Conservation (phyloP, 75 land plant species). For the Sequoiadendron giganteum region DNA sequence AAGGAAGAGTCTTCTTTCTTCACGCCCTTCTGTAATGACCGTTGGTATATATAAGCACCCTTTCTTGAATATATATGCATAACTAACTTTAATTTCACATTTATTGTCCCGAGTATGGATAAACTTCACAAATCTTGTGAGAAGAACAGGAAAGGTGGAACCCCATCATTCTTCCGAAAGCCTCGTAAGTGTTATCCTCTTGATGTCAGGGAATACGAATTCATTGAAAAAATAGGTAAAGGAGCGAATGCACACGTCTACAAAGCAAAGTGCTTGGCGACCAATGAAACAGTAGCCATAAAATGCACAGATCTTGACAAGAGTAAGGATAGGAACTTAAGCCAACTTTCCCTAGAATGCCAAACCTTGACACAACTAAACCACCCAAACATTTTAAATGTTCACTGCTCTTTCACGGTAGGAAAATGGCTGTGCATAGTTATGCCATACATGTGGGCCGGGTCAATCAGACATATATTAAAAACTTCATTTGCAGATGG, state of each 20-base stretch:
- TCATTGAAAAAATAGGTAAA: constrained; percentile 63
- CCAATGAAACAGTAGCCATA: constrained; percentile 65
- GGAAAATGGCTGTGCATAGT: constrained; percentile 73
- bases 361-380: constrained; percentile 65
- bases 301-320: constrained; percentile 77
- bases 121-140: not conserved
- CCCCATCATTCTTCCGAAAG: not conserved
- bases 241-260: constrained; percentile 78
- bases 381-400: constrained; percentile 84
- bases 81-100: too few relatives aligned
- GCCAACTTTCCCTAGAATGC: constrained; percentile 55
- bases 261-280: constrained; percentile 61
- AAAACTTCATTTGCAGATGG: constrained; percentile 69
- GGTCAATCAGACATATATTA: constrained; percentile 71
- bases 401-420: constrained; percentile 87
- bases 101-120: too few relatives aligned
- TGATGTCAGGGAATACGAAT: constrained; percentile 39
- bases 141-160: not conserved
- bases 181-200: constrained; percentile 30
- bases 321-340: constrained; percentile 32
- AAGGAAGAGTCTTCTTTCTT: too few relatives aligned
- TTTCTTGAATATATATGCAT: too few relatives aligned
- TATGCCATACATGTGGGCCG: constrained; percentile 92
- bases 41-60: too few relatives aligned
- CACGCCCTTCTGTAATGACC: too few relatives aligned